A percentile compares a stretch with the other conserved stretches of the same genome.
Evolutionary conservation across 164 flowering plant species (phyloP).

Genomic region (Tetracentron sinense): DNA sequence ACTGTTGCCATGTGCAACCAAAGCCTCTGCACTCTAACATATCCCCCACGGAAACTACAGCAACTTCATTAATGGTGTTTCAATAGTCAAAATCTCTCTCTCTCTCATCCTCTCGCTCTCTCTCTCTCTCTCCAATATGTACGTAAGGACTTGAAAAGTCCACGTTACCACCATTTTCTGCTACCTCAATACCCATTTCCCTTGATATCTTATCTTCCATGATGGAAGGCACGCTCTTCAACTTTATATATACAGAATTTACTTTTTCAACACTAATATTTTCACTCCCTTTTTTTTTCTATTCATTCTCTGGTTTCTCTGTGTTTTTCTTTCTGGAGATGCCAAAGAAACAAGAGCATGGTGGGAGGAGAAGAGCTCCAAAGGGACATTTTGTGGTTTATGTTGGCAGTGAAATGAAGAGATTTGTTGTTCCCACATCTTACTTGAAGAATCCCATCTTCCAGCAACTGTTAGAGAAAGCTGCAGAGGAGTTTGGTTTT

Average conservation of each 20-base stretch:
- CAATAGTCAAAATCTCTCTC: neutral
- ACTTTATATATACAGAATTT: slow-evolving; percentile 10
- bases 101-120: neutral
- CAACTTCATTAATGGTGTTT: too few species aligned
- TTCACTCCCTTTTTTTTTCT: neutral
- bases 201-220: slow-evolving; percentile 8
- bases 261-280: slow-evolving; percentile 4
- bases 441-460: slow-evolving; percentile 36
- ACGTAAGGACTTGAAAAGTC: neutral
- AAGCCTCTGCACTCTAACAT: neutral
- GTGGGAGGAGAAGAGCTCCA: slow-evolving; percentile 27
- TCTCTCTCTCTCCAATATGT: neutral
- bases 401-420: slow-evolving; percentile 28
- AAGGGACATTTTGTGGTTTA: slow-evolving; percentile 57
- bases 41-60: neutral
- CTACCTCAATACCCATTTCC: slow-evolving; percentile 1
- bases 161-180: slow-evolving; percentile 4
- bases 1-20: neutral
- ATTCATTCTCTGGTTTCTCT: neutral
- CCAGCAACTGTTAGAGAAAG: slow-evolving; percentile 38
- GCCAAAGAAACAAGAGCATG: slow-evolving; percentile 12
- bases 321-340: neutral
- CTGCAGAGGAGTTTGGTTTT: slow-evolving; percentile 51
- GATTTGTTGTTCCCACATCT: slow-evolving; percentile 37
- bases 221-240: slow-evolving; percentile 16